Base-by-base conservation (phyloP, 2,329 filamentous ascomycete genomes). In the Colletotrichum eleusines region DNA sequence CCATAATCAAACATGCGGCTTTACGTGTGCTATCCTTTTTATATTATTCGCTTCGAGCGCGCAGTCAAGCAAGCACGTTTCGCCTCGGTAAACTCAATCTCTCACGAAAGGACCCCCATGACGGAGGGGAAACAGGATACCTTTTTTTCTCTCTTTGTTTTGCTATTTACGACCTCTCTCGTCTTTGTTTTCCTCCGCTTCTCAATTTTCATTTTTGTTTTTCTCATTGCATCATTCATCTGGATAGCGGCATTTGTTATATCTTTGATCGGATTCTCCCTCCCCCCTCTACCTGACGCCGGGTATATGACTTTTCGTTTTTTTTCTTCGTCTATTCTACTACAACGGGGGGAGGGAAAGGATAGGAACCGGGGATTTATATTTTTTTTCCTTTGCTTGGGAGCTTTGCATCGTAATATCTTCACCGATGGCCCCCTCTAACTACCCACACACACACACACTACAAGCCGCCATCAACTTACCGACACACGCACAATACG, bases 231-330 rank as follows among this genome's bases (percentile, higher is more conserved):
- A 71, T 71, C 44, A 51, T 48, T 66, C 48, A 61, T 61, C 51
- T 71, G 68, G 68, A 68, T 28, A 68, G 69, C 69, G 69, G 69
- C 51, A 70, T 74, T 71, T 68, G 70, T 72, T 53, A 68, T 68
- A 72, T 74, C 54, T 53, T 72, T 71, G 69, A 54, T 75, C 72
- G 63, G 64, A 67, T 72, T 63, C 74, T 66, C 63, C 44, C 71
- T 57, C 67, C 73, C 62, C 72, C 66, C 66, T 65, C 65, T 73
- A 71, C 69, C 69, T 62, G 69, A 66, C 69, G 44, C 67, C 62
- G 67, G 70, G 70, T 70, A 73, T 65, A 77, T 78, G 75, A 74
- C 73, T 75, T 67, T 74, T 3, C n/a, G 74, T 75, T 12, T 66
- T 71, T 76, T 75, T 65, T 75, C 62, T 71, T 67, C 63, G 61